Evolutionary conservation across 306 rosid genomes (phyloP).

Genomic region (Lathyrus sativus): DNA sequence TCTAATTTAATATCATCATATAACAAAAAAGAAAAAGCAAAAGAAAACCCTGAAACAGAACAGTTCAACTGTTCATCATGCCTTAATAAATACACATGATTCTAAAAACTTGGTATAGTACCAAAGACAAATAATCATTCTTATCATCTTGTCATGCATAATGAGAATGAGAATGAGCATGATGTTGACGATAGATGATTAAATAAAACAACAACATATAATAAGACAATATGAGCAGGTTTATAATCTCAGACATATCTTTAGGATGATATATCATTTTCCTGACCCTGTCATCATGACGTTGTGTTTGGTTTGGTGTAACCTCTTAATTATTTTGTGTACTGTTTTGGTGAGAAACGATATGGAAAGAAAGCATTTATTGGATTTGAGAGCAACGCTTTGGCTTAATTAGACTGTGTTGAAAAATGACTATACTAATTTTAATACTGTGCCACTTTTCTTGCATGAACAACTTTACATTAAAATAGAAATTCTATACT

Average conservation of each 20-base stretch:
- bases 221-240: conserved; percentile 49
- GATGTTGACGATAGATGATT: conserved; percentile 37
- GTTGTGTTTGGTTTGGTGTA: conserved; percentile 39
- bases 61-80: conserved; percentile 11
- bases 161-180: conserved; percentile 41
- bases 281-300: conserved; percentile 30
- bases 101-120: conserved; percentile 30
- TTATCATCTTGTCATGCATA: conserved; percentile 38
- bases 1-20: conserved; percentile 23
- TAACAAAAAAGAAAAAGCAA: neutral
- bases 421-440: conserved; percentile 26
- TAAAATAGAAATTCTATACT: neutral
- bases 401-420: neutral
- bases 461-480: neutral
- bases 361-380: neutral
- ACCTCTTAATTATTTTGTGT: conserved; percentile 38
- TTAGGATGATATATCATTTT: conserved; percentile 42
- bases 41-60: conserved; percentile 34
- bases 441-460: conserved; percentile 9
- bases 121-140: conserved; percentile 44
- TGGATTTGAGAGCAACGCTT: neutral
- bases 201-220: conserved; percentile 28
- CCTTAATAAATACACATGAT: conserved; percentile 46
- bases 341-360: neutral
- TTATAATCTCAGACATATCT: conserved; percentile 49